Evolutionary conservation across 306 rosid genomes (phyloP), one percentile per base, ranked within the genome.

Genomic region (Fagus sylvatica): DNA sequence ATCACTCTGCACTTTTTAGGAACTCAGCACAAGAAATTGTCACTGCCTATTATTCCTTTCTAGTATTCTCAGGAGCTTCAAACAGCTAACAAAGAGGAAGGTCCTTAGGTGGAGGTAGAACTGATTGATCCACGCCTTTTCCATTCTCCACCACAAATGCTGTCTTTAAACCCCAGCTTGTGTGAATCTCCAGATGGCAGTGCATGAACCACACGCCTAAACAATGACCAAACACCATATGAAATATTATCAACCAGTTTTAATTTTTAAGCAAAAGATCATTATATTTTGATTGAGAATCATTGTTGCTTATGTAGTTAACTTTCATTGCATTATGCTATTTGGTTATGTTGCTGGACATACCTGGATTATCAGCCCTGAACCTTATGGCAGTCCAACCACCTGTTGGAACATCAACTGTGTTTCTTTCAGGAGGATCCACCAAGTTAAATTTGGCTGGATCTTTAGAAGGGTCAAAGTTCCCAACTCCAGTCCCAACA

Each of bases 131-230:
- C 1, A 60, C 49, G 30, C 51, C 57, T 11, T 68, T 60, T 36
- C 87, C 81, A 37, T 72, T 73, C 76, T 84, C 81, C 6, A 79
- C 87, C 9, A 76, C 84, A 41, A 84, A 84, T 33, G 87, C 84
- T 9, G 81, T 84, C 70, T 84, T 84, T 80, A 84, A 49, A 34
- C 87, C 87, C 87, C 87, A 84, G 17, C 73, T 36, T 1, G 81
- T 84, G 65, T 83, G 87, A 28, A 84, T 76, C 84, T 84, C 87
- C 81, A 84, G 76, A 73, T 84, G 87, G 57, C 87, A 84, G 67
- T 83, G 84, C 81, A 84, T 37, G 75, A 84, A 84, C 87, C 87
- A 84, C 28, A 84, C 84, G 7, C 87, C 80, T 77, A 68, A 28
- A 77, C 10, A 41, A 48, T 62, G 48, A 19, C 12, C 49, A 36